A percentile compares a stretch with the other conserved stretches of the same genome.
Evolutionary conservation across 768 basidiomycete species (phyloP).

Genomic region (Sporobolomyces phaffii): DNA sequence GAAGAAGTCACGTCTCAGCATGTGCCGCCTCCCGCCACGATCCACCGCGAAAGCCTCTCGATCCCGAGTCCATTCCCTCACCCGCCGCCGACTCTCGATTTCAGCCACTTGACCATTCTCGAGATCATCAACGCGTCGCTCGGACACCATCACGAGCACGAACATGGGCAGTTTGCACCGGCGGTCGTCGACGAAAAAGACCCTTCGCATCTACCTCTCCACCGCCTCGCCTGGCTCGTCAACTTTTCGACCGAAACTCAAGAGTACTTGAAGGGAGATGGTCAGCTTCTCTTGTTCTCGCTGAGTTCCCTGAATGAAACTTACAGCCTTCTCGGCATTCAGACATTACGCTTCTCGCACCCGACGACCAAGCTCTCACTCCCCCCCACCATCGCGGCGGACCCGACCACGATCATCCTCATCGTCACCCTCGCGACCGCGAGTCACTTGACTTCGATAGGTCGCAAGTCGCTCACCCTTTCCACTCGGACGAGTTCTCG

Average conservation of each 20-base stretch:
- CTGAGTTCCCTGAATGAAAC: neutral
- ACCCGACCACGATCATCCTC: neutral
- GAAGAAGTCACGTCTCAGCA: neutral
- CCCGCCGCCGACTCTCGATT: conserved; percentile 25
- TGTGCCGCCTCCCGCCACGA: neutral
- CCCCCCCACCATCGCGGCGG: conserved; percentile 18
- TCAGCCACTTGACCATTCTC: conserved; percentile 37
- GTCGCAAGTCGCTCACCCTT: conserved; percentile 20
- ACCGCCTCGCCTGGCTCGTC: conserved; percentile 36
- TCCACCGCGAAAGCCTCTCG: neutral
- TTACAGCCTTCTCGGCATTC: no score
- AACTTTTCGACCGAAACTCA: conserved; percentile 29
- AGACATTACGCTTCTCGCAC: conserved; percentile 40
- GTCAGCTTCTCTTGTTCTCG: neutral
- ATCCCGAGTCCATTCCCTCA: conserved; percentile 14
- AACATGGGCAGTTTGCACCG: neutral
- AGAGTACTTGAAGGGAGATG: conserved; percentile 8
- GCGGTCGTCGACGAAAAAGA: conserved; percentile 2
- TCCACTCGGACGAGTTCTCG: conserved; percentile 24
- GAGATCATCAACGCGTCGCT: conserved; percentile 42
- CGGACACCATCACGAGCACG: conserved; percentile 5
- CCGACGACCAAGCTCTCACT: conserved; percentile 39
- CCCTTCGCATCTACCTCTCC: conserved; percentile 33
- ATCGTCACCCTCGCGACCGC: neutral
- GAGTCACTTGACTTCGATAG: conserved; percentile 3